These are phyloP conservation scores for Clarireedia monteithiana DNA, from an alignment of 2,329 filamentous ascomycete genomes.

Conservation along the genomic window DNA sequence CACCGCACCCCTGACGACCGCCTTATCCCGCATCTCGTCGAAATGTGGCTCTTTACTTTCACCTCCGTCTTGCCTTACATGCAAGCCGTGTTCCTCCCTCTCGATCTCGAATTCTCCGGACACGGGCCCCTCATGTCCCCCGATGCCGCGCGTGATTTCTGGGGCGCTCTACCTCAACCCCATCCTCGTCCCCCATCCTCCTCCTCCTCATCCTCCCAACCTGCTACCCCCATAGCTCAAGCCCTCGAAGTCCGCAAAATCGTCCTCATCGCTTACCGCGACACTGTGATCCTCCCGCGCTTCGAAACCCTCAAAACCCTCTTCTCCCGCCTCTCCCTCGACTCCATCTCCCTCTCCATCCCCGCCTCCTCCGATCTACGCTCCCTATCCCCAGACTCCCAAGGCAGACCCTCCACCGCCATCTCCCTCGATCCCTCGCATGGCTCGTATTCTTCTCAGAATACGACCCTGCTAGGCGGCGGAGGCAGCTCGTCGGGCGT, in stretches of 20 bases:
- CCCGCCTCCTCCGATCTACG: slow-evolving; percentile 36
- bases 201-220: slow-evolving; percentile 17
- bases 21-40: slow-evolving; percentile 82
- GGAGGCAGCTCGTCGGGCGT: slow-evolving; percentile 39
- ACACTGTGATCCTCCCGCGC: slow-evolving; percentile 78
- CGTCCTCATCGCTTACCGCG: slow-evolving; percentile 80
- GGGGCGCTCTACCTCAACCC: slow-evolving; percentile 59
- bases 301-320: slow-evolving; percentile 85
- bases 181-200: slow-evolving; percentile 31
- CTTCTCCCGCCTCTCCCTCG: slow-evolving; percentile 81
- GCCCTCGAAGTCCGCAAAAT: slow-evolving; percentile 82
- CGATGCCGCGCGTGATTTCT: slow-evolving; percentile 82
- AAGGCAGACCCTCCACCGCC: slow-evolving; percentile 60
- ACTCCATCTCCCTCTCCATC: slow-evolving; percentile 47
- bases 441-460: slow-evolving; percentile 73
- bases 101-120: slow-evolving; percentile 90
- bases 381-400: slow-evolving; percentile 42
- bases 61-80: slow-evolving; percentile 86
- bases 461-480: slow-evolving; percentile 63
- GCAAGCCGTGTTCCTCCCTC: slow-evolving; percentile 86
- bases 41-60: slow-evolving; percentile 91
- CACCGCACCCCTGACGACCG: slow-evolving; percentile 73
- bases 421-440: slow-evolving; percentile 65
- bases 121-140: slow-evolving; percentile 68
- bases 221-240: slow-evolving; percentile 30